Evolutionary conservation across 495 filamentous ascomycete species (phyloP).

Genomic region (Aspergillus baeticus): DNA sequence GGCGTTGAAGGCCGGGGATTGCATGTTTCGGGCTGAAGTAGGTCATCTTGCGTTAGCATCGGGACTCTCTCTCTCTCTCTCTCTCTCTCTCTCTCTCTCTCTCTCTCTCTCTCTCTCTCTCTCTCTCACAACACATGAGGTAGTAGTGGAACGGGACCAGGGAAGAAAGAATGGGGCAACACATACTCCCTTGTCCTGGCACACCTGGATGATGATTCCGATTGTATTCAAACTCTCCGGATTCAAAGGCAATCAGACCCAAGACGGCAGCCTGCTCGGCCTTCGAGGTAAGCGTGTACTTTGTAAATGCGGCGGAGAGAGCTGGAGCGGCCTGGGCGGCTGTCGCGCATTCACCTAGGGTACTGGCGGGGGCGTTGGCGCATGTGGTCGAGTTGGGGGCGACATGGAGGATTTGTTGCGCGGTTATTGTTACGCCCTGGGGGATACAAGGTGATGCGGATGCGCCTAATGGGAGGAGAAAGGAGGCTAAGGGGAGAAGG

Average conservation of each 20-base stretch:
- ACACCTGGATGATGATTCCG: constrained; percentile 60
- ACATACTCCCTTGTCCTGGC: constrained; percentile 69
- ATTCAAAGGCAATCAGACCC: constrained; percentile 66
- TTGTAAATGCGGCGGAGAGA: constrained; percentile 53
- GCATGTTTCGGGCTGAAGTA: constrained; percentile 69
- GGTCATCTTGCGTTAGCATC: no score
- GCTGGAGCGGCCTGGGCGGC: constrained; percentile 59
- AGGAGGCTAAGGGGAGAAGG: not conserved
- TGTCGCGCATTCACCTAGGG: constrained; percentile 64
- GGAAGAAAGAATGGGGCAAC: constrained; percentile 8
- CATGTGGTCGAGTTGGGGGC: constrained; percentile 35
- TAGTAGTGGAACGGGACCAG: no score
- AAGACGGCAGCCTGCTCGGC: constrained; percentile 64
- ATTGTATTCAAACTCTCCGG: constrained; percentile 64
- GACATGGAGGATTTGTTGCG: constrained; percentile 48
- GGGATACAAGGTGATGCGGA: constrained; percentile 2
- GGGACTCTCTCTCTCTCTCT: no score
- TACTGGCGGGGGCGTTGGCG: not conserved
- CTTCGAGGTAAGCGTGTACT: constrained; percentile 51
- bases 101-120: no score
- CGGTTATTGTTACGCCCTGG: constrained; percentile 28
- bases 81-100: no score
- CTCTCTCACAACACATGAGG: no score
- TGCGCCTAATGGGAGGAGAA: no score
- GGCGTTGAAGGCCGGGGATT: constrained; percentile 57